Evolutionary conservation across 139 green algal genomes (phyloP).

Genomic region (Chlamydomonas applanata): DNA sequence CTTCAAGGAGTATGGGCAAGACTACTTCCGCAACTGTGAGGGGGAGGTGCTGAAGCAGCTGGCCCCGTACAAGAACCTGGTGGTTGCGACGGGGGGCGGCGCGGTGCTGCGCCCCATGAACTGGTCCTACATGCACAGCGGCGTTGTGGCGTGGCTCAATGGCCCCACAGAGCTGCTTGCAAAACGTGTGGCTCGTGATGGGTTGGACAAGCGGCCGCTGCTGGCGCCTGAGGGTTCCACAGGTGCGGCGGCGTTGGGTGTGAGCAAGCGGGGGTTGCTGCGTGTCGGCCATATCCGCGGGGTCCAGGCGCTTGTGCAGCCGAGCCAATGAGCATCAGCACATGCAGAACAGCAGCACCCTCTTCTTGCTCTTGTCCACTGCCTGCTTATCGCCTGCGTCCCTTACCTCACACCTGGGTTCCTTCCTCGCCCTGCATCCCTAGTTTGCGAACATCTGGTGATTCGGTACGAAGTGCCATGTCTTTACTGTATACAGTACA

Average conservation of each 20-base stretch:
- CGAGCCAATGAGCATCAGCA: not conserved
- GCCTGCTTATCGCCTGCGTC: no score
- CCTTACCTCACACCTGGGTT: no score
- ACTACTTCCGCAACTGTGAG: slow-evolving; percentile 83
- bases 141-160: slow-evolving; percentile 81
- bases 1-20: slow-evolving; percentile 81
- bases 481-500: no score
- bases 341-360: no score
- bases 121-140: slow-evolving; percentile 88
- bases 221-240: slow-evolving; percentile 24
- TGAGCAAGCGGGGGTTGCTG: not conserved
- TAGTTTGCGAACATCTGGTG: no score
- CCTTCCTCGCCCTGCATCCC: no score
- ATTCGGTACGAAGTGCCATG: no score
- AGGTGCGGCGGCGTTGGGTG: not conserved
- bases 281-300: not conserved
- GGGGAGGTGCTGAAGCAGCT: slow-evolving; percentile 71
- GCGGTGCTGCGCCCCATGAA: slow-evolving; percentile 70
- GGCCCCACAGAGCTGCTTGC: slow-evolving; percentile 63
- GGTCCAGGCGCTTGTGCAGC: not conserved
- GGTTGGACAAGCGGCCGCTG: slow-evolving; percentile 69
- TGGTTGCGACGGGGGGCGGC: slow-evolving; percentile 85
- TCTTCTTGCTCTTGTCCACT: no score
- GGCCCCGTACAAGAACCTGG: slow-evolving; percentile 69
- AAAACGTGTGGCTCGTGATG: slow-evolving; percentile 63